Percentiles rank a stretch among this genome's conserved stretches.
phyloP scores from a whole-genome alignment of 495 filamentous ascomycete species.

The Stereocaulon alpinum region DNA sequence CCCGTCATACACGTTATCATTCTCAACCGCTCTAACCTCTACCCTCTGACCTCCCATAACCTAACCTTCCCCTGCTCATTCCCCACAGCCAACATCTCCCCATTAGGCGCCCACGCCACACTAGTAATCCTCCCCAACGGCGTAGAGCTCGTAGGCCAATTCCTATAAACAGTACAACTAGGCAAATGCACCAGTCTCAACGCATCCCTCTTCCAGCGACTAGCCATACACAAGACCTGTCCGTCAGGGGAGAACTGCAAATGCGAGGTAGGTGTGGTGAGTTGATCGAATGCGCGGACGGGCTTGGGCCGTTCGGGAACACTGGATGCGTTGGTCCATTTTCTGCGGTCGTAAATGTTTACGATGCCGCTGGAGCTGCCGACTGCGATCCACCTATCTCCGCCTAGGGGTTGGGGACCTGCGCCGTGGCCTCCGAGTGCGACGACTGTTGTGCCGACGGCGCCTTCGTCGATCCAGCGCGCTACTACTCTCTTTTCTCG shows the following conservation, averaged over 20 bases:
- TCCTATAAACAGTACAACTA: conserved; percentile 83
- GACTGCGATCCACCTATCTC: conserved; percentile 77
- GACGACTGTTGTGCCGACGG: conserved; percentile 72
- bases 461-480: conserved; percentile 85
- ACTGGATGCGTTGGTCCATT: conserved; percentile 42
- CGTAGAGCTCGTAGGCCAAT: conserved; percentile 90
- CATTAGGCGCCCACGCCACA: conserved; percentile 63
- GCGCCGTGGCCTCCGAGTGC: conserved; percentile 57
- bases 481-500: conserved; percentile 53
- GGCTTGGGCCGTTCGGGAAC: conserved; percentile 57
- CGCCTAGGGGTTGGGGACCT: conserved; percentile 52
- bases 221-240: conserved; percentile 76
- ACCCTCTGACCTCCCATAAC: conserved; percentile 78
- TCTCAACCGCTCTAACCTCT: too few species aligned
- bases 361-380: conserved; percentile 77
- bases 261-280: conserved; percentile 71
- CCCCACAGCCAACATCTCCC: conserved; percentile 66
- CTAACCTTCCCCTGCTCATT: conserved; percentile 80
- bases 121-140: conserved; percentile 76
- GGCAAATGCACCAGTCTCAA: conserved; percentile 83
- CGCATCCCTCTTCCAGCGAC: conserved; percentile 77
- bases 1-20: too few species aligned
- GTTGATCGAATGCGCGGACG: conserved; percentile 61
- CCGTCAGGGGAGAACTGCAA: conserved; percentile 77
- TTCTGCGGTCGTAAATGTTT: conserved; percentile 80